Conservation (phyloP, 1,284 basidiomycete species). For the Papiliotrema fonsecae region DNA sequence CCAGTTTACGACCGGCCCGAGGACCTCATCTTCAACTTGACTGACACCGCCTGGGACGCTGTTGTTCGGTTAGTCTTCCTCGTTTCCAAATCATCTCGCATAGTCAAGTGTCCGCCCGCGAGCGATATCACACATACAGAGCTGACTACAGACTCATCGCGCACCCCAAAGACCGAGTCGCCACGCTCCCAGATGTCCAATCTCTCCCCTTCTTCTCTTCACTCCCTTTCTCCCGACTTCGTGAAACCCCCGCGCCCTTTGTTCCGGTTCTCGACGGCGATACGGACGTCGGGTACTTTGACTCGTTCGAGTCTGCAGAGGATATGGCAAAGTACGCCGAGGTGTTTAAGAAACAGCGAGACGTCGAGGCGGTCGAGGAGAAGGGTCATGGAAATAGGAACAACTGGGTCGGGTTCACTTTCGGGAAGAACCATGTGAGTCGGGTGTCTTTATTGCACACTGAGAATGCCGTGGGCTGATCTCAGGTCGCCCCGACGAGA, state of each 20-base stretch:
- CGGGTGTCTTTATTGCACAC: background rate
- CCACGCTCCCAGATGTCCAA: constrained; percentile 68
- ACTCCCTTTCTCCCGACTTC: constrained; percentile 71
- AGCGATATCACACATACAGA: no score
- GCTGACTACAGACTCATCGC: constrained; percentile 56
- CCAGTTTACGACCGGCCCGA: constrained; percentile 95
- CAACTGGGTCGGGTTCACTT: constrained; percentile 80
- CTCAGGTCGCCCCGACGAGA: constrained; percentile 3
- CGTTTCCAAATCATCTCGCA: background rate
- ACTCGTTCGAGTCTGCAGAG: constrained; percentile 85
- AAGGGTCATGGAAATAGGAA: constrained; percentile 61
- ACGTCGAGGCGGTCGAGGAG: constrained; percentile 87
- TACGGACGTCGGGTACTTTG: constrained; percentile 96
- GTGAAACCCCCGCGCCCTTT: constrained; percentile 80
- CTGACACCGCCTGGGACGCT: constrained; percentile 93
- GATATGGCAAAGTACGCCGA: constrained; percentile 99
- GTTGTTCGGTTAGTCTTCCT: constrained; percentile 62
- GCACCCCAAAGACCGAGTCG: constrained; percentile 73
- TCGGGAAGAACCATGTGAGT: constrained; percentile 66
- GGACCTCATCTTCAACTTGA: constrained; percentile 95
- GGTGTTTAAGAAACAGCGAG: constrained; percentile 93
- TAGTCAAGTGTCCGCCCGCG: no score
- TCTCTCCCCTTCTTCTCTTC: constrained; percentile 79
- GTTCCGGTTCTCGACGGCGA: constrained; percentile 94
- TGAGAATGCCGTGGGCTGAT: background rate